phyloP scores from a whole-genome alignment of 805 yeast species.

The Metschnikowia gelsemii region DNA sequence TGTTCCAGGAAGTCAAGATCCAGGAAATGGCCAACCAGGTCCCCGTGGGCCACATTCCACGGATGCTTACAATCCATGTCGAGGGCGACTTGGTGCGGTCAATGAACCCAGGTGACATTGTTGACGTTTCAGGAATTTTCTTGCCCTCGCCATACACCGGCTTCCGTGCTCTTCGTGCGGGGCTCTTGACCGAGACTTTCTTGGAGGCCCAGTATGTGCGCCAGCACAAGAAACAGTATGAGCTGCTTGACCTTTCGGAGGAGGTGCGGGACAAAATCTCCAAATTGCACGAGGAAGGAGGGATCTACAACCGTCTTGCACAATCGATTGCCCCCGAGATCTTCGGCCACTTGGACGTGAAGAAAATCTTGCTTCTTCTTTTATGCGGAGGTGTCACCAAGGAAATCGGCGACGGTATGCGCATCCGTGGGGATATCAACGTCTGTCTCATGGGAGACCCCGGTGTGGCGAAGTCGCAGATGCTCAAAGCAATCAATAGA shows the following conservation, averaged over 20 bases:
- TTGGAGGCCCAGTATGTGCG: conserved; percentile 81
- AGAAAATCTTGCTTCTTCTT: conserved; percentile 80
- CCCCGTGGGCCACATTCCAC: conserved; percentile 97
- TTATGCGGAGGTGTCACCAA: conserved; percentile 95
- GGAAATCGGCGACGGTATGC: conserved; percentile 93
- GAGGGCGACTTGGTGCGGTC: conserved; percentile 88
- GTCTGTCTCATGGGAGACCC: conserved; percentile 98
- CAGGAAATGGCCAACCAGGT: conserved; percentile 96
- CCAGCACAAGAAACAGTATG: conserved; percentile 89
- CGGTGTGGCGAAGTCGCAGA: conserved; percentile 98
- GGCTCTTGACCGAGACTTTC: conserved; percentile 90
- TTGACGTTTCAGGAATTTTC: conserved; percentile 88
- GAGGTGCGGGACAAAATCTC: conserved; percentile 57
- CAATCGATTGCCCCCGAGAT: conserved; percentile 96
- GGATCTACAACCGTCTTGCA: conserved; percentile 77
- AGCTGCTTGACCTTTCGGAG: conserved; percentile 55
- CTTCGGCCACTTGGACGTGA: conserved; percentile 89
- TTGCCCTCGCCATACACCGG: conserved; percentile 97
- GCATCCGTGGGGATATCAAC: conserved; percentile 95
- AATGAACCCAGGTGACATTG: conserved; percentile 91
- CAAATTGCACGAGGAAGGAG: conserved; percentile 57
- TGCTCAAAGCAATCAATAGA: conserved; percentile 84
- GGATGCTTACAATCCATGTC: conserved; percentile 81
- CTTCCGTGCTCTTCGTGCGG: conserved; percentile 87
- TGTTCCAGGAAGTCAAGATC: conserved; percentile 92